Evolutionary conservation across 2,329 filamentous ascomycete genomes (phyloP), one percentile per base, ranked within the genome.

Genomic region (Chrysoporthe deuterocubensis): DNA sequence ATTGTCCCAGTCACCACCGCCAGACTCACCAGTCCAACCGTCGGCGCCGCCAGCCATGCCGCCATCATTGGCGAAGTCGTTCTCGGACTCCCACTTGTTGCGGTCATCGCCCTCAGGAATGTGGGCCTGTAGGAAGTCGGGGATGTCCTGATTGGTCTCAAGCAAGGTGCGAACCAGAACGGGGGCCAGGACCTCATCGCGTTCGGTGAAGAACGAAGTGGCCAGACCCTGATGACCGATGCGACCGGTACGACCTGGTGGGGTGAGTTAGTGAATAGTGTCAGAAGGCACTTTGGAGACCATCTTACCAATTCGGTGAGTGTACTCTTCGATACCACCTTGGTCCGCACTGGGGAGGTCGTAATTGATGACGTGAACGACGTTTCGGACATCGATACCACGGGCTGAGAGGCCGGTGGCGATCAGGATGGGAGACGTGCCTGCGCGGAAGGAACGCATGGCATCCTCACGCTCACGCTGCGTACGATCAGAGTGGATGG

Each of bases 391-490:
- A 73, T 98, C 94, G 44, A 97, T 89, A 7, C 96, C 96, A 73
- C 96, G 93, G 75, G 93, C 92, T 63, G 91, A 90, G 63, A 99
- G 87, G 60, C 92, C 93, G 32, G 95, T 98, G 13, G 95, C 89
- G 69, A 98, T 87, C 67, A 99, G 79, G 66, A 99, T 92, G 0
- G 95, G 94, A 11, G 86, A 84, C 43, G 85, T 86, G 1, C 92
- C 95, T 26, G 81, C 83, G 26, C 92, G 90, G 85, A 98, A 98
- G 1, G 91, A 86, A 73, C 94, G 89, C 89, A 98, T 86, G 1
- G 95, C 91, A 76, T 97, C 94, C 78, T 98, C 95, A 71, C 96
- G 92, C 83, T 98, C 95, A 70, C 87, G 86, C 80, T 98, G 96
- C 50, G 92, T 96, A 34, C 95, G 92, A 67, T 94, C 92, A 1